These are phyloP conservation scores for Cairneyella variabilis DNA, from an alignment of 495 filamentous ascomycete genomes.

Conservation along the genomic window DNA sequence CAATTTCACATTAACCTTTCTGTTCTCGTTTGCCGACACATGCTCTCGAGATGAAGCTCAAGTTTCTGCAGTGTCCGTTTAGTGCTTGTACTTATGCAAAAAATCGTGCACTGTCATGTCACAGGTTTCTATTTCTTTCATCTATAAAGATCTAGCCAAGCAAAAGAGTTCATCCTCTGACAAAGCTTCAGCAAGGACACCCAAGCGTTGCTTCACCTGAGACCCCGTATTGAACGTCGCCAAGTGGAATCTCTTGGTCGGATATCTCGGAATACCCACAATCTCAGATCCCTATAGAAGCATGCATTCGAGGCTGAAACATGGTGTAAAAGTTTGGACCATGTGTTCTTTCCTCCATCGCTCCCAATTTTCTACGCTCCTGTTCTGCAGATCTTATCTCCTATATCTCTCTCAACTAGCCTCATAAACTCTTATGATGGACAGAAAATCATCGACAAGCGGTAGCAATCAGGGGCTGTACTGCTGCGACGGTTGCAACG, in stretches of 20 bases:
- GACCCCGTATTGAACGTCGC: background rate
- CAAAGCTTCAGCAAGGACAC: background rate
- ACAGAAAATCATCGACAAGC: background rate
- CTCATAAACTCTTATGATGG: background rate
- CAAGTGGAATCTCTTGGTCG: background rate
- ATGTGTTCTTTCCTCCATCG: background rate
- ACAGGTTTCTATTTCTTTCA: too few relatives aligned
- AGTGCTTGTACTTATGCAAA: too few relatives aligned
- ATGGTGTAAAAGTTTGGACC: background rate
- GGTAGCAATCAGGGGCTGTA: slow-evolving; percentile 14
- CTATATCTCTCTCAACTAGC: background rate
- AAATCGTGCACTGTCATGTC: too few relatives aligned
- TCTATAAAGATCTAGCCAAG: too few relatives aligned
- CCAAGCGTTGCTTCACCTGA: background rate
- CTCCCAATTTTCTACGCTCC: background rate
- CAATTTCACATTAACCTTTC: too few relatives aligned
- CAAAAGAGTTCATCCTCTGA: too few relatives aligned
- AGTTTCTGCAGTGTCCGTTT: too few relatives aligned
- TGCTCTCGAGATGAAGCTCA: too few relatives aligned
- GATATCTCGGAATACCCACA: too few relatives aligned
- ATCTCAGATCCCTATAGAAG: too few relatives aligned
- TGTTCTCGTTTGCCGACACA: too few relatives aligned
- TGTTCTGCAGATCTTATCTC: background rate
- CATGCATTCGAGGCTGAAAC: background rate
- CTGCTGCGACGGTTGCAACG: slow-evolving; percentile 5